These are phyloP conservation scores for Artemisia argyi DNA, from an alignment of 129 eudicot species.

Conservation along the genomic window DNA sequence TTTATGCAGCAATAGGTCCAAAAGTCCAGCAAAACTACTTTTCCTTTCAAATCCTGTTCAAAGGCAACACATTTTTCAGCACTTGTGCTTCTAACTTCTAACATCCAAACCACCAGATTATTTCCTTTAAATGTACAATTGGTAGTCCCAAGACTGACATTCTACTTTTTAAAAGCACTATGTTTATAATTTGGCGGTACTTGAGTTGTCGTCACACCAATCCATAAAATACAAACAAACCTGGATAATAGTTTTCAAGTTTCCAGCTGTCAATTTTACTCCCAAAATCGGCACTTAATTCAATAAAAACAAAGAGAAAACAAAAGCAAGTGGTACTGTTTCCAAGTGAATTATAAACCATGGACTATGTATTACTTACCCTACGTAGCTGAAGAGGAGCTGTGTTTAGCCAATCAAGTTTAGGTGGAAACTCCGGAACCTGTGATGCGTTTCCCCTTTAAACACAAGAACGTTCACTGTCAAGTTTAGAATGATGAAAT, in stretches of 20 bases:
- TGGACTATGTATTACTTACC: constrained; percentile 42
- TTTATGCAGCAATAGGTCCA: constrained; percentile 99
- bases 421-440: constrained; percentile 95
- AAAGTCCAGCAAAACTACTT: constrained; percentile 92
- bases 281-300: background rate
- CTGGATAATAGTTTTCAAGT: too few species aligned
- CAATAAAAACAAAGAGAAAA: background rate
- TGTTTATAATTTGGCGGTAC: background rate
- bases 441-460: constrained; percentile 53
- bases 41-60: constrained; percentile 91
- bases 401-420: constrained; percentile 93
- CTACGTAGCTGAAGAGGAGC: constrained; percentile 94
- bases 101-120: background rate
- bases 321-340: background rate
- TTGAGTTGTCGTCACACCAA: too few species aligned
- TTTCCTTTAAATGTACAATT: background rate
- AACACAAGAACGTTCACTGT: constrained; percentile 21
- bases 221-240: too few species aligned
- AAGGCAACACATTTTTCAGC: background rate
- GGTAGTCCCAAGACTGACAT: constrained; percentile 8
- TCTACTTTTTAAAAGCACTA: background rate
- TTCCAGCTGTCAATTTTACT: background rate
- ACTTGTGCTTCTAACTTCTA: constrained; percentile 1
- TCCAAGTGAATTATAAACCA: background rate
- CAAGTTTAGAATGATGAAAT: constrained; percentile 13